A percentile compares a stretch with the other conserved stretches of the same genome.
Evolutionary conservation across 495 filamentous ascomycete species (phyloP).

Genomic region (Rostrohypoxylon terebratum): DNA sequence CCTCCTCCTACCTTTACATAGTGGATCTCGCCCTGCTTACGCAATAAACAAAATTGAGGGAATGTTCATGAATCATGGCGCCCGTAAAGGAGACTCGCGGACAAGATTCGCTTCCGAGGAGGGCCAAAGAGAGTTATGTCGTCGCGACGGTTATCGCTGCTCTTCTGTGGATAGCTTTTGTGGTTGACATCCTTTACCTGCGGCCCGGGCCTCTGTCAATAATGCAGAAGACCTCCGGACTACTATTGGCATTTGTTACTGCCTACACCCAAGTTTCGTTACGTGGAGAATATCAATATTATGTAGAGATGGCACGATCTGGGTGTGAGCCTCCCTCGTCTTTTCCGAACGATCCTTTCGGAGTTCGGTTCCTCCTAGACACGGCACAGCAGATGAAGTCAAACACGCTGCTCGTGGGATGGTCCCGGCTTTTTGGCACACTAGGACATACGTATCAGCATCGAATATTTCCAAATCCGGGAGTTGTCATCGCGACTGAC

Average conservation of each 20-base stretch:
- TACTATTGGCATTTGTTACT: slow-evolving; percentile 1
- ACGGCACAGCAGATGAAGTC: slow-evolving; percentile 44
- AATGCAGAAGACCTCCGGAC: slow-evolving; percentile 4
- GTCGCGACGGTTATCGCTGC: background rate
- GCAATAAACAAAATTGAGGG: too few species aligned
- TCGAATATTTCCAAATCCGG: slow-evolving; percentile 43
- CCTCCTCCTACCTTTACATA: too few species aligned
- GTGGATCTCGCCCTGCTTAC: too few species aligned
- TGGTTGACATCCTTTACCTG: slow-evolving; percentile 19
- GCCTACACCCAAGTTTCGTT: slow-evolving; percentile 26
- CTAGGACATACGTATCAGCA: slow-evolving; percentile 52
- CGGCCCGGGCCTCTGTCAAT: slow-evolving; percentile 7
- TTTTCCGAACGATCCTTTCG: slow-evolving; percentile 57
- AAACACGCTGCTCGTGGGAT: slow-evolving; percentile 46
- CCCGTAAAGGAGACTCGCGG: background rate
- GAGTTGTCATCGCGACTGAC: slow-evolving; percentile 62
- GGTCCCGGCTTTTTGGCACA: slow-evolving; percentile 31
- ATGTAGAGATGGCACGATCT: slow-evolving; percentile 16
- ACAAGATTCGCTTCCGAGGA: slow-evolving; percentile 24
- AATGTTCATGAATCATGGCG: slow-evolving; percentile 6
- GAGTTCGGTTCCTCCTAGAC: slow-evolving; percentile 54
- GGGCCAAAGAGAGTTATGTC: slow-evolving; percentile 32
- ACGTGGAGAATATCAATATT: slow-evolving; percentile 29
- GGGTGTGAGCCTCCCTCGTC: slow-evolving; percentile 45
- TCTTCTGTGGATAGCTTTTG: background rate